phyloP scores from a whole-genome alignment of 352 stramenopile genomes.

The Phytophthora macrochlamydospora region DNA sequence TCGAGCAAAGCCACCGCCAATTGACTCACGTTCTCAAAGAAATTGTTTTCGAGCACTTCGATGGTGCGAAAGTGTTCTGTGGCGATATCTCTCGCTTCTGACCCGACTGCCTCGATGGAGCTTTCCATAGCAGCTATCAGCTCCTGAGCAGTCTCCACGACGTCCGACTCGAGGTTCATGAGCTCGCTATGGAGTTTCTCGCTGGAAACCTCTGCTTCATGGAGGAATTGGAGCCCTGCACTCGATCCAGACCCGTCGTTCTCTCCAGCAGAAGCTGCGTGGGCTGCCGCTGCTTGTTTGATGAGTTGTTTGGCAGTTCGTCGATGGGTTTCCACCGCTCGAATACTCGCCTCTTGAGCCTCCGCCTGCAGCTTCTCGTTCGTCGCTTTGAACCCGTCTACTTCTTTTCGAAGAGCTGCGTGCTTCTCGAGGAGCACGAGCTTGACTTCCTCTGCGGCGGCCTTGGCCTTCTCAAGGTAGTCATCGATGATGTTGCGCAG shows the following conservation, averaged over 20 bases:
- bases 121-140: slow-evolving; percentile 65
- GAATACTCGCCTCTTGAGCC: slow-evolving; percentile 78
- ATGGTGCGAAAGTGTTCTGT: slow-evolving; percentile 89
- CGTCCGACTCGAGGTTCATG: slow-evolving; percentile 89
- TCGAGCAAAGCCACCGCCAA: slow-evolving; percentile 77
- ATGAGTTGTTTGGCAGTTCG: slow-evolving; percentile 78
- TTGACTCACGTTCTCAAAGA: slow-evolving; percentile 88
- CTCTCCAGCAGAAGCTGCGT: slow-evolving; percentile 27
- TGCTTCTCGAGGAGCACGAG: slow-evolving; percentile 81
- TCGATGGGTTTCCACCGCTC: slow-evolving; percentile 79
- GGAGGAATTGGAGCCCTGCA: slow-evolving; percentile 71
- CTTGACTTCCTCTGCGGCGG: slow-evolving; percentile 86
- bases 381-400: slow-evolving; percentile 61
- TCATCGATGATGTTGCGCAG: slow-evolving; percentile 91
- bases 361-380: slow-evolving; percentile 73
- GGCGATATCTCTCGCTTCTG: slow-evolving; percentile 62
- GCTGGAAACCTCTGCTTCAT: slow-evolving; percentile 81
- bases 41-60: slow-evolving; percentile 92
- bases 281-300: slow-evolving; percentile 48
- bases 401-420: slow-evolving; percentile 48
- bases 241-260: slow-evolving; percentile 34
- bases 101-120: slow-evolving; percentile 66
- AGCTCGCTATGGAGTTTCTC: slow-evolving; percentile 87
- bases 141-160: slow-evolving; percentile 80
- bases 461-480: slow-evolving; percentile 88